These are phyloP conservation scores for Talaromyces funiculosus DNA, from an alignment of 2,329 filamentous ascomycete species.

Conservation along the genomic window DNA sequence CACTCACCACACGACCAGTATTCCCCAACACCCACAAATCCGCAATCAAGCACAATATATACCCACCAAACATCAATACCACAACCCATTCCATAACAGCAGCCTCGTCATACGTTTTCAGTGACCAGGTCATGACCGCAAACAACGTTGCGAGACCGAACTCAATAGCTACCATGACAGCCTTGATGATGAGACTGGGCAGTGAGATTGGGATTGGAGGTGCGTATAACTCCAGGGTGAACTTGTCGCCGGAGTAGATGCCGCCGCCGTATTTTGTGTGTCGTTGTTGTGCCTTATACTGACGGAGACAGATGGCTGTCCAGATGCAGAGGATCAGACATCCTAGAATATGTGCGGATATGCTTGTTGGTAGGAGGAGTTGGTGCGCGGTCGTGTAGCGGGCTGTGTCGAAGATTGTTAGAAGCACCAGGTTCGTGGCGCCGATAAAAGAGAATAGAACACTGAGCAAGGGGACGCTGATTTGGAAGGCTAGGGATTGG, in stretches of 20 bases:
- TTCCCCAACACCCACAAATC: conserved; percentile 11
- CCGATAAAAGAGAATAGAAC: conserved; percentile 8
- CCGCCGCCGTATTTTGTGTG: background rate
- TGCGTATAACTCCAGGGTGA: background rate
- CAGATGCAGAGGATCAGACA: conserved; percentile 11
- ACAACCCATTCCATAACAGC: conserved; percentile 12
- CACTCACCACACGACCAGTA: background rate
- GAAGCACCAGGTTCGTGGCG: conserved; percentile 5
- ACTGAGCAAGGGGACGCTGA: background rate
- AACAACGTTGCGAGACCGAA: conserved; percentile 2
- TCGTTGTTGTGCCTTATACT: background rate
- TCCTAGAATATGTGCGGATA: conserved; percentile 1
- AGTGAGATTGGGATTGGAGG: background rate
- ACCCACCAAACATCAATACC: conserved; percentile 8
- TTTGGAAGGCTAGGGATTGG: background rate
- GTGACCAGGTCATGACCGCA: conserved; percentile 7
- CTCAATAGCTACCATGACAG: conserved; percentile 4
- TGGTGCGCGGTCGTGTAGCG: background rate
- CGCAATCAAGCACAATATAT: conserved; percentile 10
- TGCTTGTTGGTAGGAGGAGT: conserved; percentile 4
- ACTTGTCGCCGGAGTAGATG: conserved; percentile 7
- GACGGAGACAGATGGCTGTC: background rate
- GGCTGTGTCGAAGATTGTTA: conserved; percentile 13
- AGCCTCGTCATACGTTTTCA: conserved; percentile 3
- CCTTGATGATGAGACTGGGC: conserved; percentile 6